Percentiles rank a stretch among this genome's conserved stretches.
Conservation (phyloP, 2,329 filamentous ascomycete genomes). For the Annulohypoxylon truncatum region DNA sequence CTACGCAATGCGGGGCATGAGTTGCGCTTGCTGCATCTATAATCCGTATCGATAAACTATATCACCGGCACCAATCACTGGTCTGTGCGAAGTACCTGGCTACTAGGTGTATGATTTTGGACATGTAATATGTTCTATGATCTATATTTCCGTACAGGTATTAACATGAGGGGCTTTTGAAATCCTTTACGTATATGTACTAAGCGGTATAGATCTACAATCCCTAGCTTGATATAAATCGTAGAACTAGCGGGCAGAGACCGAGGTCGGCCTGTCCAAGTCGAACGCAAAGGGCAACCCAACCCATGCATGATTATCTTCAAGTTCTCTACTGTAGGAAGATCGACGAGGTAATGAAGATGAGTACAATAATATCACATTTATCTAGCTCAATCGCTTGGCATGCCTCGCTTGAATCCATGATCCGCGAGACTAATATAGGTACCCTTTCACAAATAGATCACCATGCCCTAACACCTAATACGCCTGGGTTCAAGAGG, state of each 20-base stretch:
- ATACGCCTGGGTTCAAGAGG: slow-evolving; percentile 19
- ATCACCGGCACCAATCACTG: neutral
- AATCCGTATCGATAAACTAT: slow-evolving; percentile 36
- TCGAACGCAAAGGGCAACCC: neutral
- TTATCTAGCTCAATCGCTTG: slow-evolving; percentile 21
- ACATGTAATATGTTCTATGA: no score
- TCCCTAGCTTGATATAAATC: neutral
- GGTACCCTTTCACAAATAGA: neutral
- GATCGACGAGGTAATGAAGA: neutral
- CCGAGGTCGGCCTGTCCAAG: neutral
- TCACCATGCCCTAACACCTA: slow-evolving; percentile 5
- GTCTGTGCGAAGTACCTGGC: neutral
- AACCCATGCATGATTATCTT: neutral
- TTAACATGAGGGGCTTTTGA: neutral
- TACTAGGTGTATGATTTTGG: no score
- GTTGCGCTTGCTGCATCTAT: neutral
- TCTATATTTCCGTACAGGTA: no score
- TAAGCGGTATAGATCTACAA: neutral
- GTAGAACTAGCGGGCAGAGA: neutral
- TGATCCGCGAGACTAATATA: neutral
- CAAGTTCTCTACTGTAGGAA: neutral
- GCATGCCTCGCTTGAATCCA: slow-evolving; percentile 11
- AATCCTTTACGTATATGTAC: no score
- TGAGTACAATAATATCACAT: neutral
- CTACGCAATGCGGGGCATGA: slow-evolving; percentile 34